phyloP scores from a whole-genome alignment of 345 rosid species.

The Sonneratia caseolaris region DNA sequence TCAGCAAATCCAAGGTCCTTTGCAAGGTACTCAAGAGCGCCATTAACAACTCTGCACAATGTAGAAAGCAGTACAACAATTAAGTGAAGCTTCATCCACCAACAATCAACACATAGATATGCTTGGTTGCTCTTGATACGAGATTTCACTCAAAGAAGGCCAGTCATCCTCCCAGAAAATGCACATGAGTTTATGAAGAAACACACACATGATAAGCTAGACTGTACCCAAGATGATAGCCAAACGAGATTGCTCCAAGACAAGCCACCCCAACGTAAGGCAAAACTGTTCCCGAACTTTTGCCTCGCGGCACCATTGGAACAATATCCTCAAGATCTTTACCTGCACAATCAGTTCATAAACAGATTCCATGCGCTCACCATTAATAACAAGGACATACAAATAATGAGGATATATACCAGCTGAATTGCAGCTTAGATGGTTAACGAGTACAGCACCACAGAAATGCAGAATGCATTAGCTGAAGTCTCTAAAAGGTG shows the following conservation, averaged over 20 bases:
- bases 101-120: not conserved
- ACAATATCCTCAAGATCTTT: slow-evolving; percentile 53
- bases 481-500: too few relatives aligned
- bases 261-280: slow-evolving; percentile 94
- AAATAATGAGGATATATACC: too few relatives aligned
- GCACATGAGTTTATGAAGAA: not conserved
- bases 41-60: slow-evolving; percentile 75
- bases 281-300: slow-evolving; percentile 65
- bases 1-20: slow-evolving; percentile 91
- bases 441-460: too few relatives aligned
- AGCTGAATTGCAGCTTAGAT: too few relatives aligned
- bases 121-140: not conserved
- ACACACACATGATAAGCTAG: not conserved
- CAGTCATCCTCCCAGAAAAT: not conserved
- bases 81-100: not conserved
- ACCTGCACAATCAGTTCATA: slow-evolving; percentile 28
- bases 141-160: not conserved
- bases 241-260: slow-evolving; percentile 89
- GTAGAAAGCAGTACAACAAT: not conserved
- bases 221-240: slow-evolving; percentile 91
- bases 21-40: slow-evolving; percentile 90
- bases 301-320: slow-evolving; percentile 35
- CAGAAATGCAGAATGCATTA: too few relatives aligned
- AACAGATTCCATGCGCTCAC: too few relatives aligned
- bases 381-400: too few relatives aligned